A percentile compares a stretch with the other conserved stretches of the same genome.
Evolutionary conservation across 1,284 basidiomycete species (phyloP).

Genomic region (Fistulina hepatica): DNA sequence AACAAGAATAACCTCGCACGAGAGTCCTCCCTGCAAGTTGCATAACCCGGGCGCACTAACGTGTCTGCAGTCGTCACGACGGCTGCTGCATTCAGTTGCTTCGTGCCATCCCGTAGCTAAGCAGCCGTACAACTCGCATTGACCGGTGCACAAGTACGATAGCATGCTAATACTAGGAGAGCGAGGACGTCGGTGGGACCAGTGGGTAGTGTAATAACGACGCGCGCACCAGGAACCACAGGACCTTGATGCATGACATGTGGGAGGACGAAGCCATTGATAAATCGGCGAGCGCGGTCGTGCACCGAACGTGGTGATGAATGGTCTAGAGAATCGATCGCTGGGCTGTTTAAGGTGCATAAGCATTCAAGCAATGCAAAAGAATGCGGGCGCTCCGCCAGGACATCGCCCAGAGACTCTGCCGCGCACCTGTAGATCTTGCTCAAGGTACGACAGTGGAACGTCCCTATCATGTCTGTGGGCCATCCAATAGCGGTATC

Average conservation of each 20-base stretch:
- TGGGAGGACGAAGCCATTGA: slow-evolving; percentile 29
- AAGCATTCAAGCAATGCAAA: no score
- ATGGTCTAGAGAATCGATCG: slow-evolving; percentile 20
- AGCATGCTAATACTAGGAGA: slow-evolving; percentile 28
- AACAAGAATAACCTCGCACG: slow-evolving; percentile 28
- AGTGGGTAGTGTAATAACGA: slow-evolving; percentile 34
- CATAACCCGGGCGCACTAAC: slow-evolving; percentile 26
- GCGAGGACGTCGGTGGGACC: slow-evolving; percentile 34
- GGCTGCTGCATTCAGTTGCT: slow-evolving; percentile 26
- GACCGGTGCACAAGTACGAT: slow-evolving; percentile 34
- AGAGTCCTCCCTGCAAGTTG: slow-evolving; percentile 23
- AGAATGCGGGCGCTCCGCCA: no score
- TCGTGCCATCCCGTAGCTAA: slow-evolving; percentile 32
- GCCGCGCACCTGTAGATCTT: no score
- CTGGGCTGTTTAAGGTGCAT: no score
- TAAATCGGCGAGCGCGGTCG: slow-evolving; percentile 24
- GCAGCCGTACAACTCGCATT: slow-evolving; percentile 33
- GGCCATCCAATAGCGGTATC: no score
- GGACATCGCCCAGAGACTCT: no score
- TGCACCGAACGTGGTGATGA: slow-evolving; percentile 20
- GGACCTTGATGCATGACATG: slow-evolving; percentile 19
- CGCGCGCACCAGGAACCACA: slow-evolving; percentile 31
- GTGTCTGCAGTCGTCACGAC: slow-evolving; percentile 30
- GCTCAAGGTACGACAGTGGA: no score
- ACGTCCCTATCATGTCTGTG: no score